Evolutionary conservation across 2,329 filamentous ascomycete species (phyloP).

Genomic region (Curvularia verruculosa): DNA sequence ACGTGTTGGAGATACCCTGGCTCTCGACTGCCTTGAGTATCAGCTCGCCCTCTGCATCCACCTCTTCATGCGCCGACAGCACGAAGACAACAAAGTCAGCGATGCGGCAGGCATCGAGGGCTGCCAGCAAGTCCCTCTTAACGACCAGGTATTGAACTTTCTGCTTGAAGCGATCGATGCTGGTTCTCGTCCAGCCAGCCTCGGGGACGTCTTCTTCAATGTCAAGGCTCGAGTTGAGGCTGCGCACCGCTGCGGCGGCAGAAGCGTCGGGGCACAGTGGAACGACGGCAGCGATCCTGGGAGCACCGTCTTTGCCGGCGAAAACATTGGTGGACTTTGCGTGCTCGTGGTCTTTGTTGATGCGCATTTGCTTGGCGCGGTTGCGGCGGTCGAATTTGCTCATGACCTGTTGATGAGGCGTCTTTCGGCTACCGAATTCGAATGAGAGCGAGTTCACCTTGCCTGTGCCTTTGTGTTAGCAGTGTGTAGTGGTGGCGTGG

Average conservation of each 20-base stretch:
- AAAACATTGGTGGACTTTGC: slow-evolving; percentile 81
- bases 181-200: slow-evolving; percentile 66
- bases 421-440: slow-evolving; percentile 79
- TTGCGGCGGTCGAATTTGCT: slow-evolving; percentile 96
- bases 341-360: slow-evolving; percentile 83
- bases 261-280: slow-evolving; percentile 79
- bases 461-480: slow-evolving; percentile 58
- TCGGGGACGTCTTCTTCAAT: slow-evolving; percentile 69
- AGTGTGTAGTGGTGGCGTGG: background rate
- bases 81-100: slow-evolving; percentile 92
- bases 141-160: slow-evolving; percentile 84
- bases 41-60: slow-evolving; percentile 82
- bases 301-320: slow-evolving; percentile 82
- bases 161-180: slow-evolving; percentile 92
- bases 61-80: slow-evolving; percentile 80
- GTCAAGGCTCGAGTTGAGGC: slow-evolving; percentile 80
- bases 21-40: slow-evolving; percentile 87
- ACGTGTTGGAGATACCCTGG: slow-evolving; percentile 92
- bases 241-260: slow-evolving; percentile 67
- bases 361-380: slow-evolving; percentile 87
- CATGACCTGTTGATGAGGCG: slow-evolving; percentile 95
- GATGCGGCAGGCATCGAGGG: slow-evolving; percentile 82
- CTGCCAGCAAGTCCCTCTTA: slow-evolving; percentile 74
- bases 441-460: slow-evolving; percentile 67
- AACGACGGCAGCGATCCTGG: slow-evolving; percentile 85